Evolutionary conservation across 176 grass and related monocot genomes (phyloP).

Genomic region (Tillandsia leiboldiana): DNA sequence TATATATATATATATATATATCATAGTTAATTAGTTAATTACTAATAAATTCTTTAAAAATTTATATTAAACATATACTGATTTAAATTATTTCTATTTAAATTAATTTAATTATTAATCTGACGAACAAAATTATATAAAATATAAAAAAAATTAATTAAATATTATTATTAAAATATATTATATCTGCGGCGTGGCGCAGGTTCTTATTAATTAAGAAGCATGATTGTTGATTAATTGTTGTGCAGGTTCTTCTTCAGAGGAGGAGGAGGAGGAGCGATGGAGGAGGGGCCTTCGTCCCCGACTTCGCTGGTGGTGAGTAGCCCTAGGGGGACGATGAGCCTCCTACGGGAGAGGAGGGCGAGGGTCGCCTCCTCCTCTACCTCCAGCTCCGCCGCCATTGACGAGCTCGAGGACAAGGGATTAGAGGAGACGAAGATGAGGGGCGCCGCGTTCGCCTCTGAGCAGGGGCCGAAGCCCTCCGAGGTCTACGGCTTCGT

Average conservation of each 20-base stretch:
- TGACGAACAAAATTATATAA: too few relatives aligned
- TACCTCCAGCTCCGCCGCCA: neutral
- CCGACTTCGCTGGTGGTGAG: conserved; percentile 55
- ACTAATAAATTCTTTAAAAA: too few relatives aligned
- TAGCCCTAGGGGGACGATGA: conserved; percentile 58
- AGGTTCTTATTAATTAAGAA: neutral
- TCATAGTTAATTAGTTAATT: too few relatives aligned
- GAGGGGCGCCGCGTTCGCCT: conserved; percentile 5
- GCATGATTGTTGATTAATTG: too few relatives aligned
- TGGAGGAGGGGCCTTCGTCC: conserved; percentile 24
- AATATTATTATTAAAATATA: too few relatives aligned
- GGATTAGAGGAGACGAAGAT: neutral
- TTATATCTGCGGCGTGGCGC: too few relatives aligned
- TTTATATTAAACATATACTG: too few relatives aligned
- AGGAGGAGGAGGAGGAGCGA: neutral
- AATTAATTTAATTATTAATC: too few relatives aligned
- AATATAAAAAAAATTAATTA: too few relatives aligned
- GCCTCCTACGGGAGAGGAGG: conserved; percentile 47
- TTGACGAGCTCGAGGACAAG: neutral
- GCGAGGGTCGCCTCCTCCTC: conserved; percentile 3
- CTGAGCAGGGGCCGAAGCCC: conserved; percentile 57
- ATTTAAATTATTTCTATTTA: too few relatives aligned
- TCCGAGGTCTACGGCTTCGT: conserved; percentile 93
- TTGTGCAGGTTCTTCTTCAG: too few relatives aligned
- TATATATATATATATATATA: too few relatives aligned